Evolutionary conservation across 2,329 filamentous ascomycete species (phyloP).

Genomic region (Aspergillus brasiliensis): DNA sequence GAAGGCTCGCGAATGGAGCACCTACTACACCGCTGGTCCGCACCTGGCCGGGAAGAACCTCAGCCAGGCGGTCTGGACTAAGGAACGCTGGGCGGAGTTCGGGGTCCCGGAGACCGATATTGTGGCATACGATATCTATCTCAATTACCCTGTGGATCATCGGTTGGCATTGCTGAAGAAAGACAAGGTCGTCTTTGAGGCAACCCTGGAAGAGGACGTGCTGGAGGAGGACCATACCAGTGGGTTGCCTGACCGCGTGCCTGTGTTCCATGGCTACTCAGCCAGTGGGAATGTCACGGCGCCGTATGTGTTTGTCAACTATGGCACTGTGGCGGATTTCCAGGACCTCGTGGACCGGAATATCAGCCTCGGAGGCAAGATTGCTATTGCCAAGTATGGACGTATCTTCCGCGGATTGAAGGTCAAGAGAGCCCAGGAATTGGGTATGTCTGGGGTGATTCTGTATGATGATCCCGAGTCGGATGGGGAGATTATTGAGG

Average conservation of each 20-base stretch:
- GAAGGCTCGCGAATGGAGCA: conserved; percentile 70
- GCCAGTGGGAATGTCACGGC: conserved; percentile 89
- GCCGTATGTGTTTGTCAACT: conserved; percentile 85
- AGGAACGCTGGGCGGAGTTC: conserved; percentile 71
- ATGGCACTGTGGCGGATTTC: conserved; percentile 83
- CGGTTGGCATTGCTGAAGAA: conserved; percentile 67
- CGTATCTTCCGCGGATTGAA: conserved; percentile 86
- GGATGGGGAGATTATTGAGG: conserved; percentile 78
- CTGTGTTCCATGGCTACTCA: conserved; percentile 94
- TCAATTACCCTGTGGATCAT: conserved; percentile 76
- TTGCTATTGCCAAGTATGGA: conserved; percentile 84
- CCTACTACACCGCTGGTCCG: conserved; percentile 74
- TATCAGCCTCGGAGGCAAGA: conserved; percentile 77
- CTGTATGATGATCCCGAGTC: conserved; percentile 89
- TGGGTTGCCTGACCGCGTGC: conserved; percentile 69
- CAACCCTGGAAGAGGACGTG: conserved; percentile 79
- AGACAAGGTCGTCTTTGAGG: conserved; percentile 70
- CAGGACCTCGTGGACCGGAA: conserved; percentile 77
- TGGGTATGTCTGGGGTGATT: conserved; percentile 83
- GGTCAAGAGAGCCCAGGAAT: conserved; percentile 85
- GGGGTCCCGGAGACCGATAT: conserved; percentile 62
- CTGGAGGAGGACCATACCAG: conserved; percentile 81
- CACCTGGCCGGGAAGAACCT: conserved; percentile 78
- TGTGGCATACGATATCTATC: conserved; percentile 71
- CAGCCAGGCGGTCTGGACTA: conserved; percentile 76